phyloP scores from a whole-genome alignment of 202 grass and related monocot species.

The Saccharum hybrid region DNA sequence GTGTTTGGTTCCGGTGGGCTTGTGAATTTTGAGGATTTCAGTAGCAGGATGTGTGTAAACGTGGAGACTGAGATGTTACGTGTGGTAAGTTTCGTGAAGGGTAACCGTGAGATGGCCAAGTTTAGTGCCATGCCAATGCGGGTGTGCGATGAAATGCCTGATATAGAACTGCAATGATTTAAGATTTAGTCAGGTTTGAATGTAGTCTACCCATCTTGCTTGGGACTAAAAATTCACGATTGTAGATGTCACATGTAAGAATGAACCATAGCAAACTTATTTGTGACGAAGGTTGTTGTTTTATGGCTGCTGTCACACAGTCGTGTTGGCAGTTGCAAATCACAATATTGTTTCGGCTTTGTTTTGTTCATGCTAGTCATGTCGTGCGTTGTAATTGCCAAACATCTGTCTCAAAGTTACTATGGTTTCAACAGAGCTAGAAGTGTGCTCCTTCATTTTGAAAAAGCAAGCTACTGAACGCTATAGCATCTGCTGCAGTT shows the following conservation, averaged over 20 bases:
- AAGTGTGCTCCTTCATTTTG: not conserved
- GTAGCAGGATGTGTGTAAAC: not conserved
- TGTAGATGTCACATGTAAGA: not conserved
- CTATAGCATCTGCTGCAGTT: not conserved
- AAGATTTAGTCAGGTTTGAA: not conserved
- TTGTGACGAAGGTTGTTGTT: not conserved
- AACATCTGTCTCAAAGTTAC: constrained; percentile 5
- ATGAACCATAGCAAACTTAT: not conserved
- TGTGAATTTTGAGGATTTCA: constrained; percentile 3
- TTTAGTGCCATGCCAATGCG: constrained; percentile 22
- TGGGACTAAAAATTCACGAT: not conserved
- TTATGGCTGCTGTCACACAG: not conserved
- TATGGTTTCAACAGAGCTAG: not conserved
- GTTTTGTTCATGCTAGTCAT: not conserved
- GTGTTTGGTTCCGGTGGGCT: not conserved
- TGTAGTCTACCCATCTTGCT: not conserved
- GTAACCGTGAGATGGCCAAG: not conserved
- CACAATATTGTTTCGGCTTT: not conserved
- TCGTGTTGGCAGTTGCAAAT: not conserved
- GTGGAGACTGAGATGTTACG: not conserved
- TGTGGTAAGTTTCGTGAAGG: constrained; percentile 7
- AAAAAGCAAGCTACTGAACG: constrained; percentile 1
- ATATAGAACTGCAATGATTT: not conserved
- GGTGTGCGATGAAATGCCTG: not conserved
- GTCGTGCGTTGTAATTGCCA: constrained; percentile 27